Base-by-base conservation (phyloP, 352 stramenopile species). In the Phytopythium cucurbitacearum region DNA sequence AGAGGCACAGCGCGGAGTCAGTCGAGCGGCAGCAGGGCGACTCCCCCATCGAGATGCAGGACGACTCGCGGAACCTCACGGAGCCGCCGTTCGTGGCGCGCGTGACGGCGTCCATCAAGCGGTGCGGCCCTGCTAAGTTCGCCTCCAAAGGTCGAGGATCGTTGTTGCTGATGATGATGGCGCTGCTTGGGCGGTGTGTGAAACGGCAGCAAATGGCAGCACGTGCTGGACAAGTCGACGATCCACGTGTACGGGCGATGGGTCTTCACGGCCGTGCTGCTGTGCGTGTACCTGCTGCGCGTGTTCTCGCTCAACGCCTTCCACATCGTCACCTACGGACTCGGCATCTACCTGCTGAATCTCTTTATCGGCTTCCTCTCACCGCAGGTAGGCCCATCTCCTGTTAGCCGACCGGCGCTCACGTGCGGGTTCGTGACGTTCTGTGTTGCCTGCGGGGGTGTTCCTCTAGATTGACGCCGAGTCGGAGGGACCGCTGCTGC, bases 341-440 rank as follows among this genome's bases (percentile, higher is more conserved):
- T 99, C 34, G 97, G 97, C 39, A 99, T 99, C 60, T 99, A 98
- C 71, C 74, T 99, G 47, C 75, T 99, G 50, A 99, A 99, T 65
- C 96, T 99, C 57, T 98, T 99, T 63, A 99, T 99, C 69, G 96
- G 96, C 4, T 99, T 99, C 68, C 67, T 99, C 28, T 98, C 92
- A 50, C 97, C 97, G n/a, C 85, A 99, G 65, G 89, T 99, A 60
- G 56, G 48, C 45, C 50, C 13, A 3, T 12, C 46, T 45, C 21
- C 8, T 6, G 11, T 48, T 16, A 10, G 12, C 38, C 21, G 15
- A 6, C 13, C 35, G 39, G 21, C 5, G 15, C 28, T 57, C 2
- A 50, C 40, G 12, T 43, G 40, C 5, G 13, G 40, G 5, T 43
- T 12, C 9, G 13, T 7, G 12, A 13, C 12, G 0, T n/a, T 5